Base-by-base conservation (phyloP, 352 stramenopile genomes). In the Globisporangium camurandrum region DNA sequence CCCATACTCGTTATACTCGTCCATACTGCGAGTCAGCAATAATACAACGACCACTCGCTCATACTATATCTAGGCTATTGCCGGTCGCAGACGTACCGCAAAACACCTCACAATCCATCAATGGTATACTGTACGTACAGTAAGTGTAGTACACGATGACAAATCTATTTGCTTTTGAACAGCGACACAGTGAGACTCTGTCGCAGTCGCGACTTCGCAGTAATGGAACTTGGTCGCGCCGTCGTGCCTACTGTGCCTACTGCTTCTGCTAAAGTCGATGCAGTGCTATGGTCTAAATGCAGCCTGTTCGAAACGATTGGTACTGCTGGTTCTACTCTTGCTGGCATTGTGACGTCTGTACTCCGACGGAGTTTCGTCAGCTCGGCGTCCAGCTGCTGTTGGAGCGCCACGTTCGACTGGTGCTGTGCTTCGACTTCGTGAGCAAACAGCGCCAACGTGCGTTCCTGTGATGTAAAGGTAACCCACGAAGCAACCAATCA, bases 351-450 rank as follows among this genome's bases (percentile, higher is more conserved):
- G 6, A 34, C 6, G 11, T 34, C 28, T 6, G 11, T 12, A 9
- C 28, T 34, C 7, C 22, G 22, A 17, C 23, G 38, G 16, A 30
- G 3, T 4, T 23, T 51, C 12, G 9, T 0, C 4, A 36, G 20
- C 6, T 53, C 49, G 2, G 28, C n/a, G 23, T 59, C 44, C 14
- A 70, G 41, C 41, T 50, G 42, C 0, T 26, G 39, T 19, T 49
- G 59, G 20, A 27, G 47, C 7, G 24, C 20, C 12, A 46, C 24
- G 23, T 69, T 69, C 5, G 22, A 46, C 45, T 61, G 59, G 49
- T 66, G 57, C 47, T 71, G 60, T 0, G 36, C 24, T 30, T 71
- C 64, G 17, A 71, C 64, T 19, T 71, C 64, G 2, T 58, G 40
- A 1, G 54, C 64, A 44, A 71, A 66, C 7, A 63, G 6, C 11